Percentiles rank a stretch among this genome's conserved stretches.
Conservation (phyloP, 345 rosid species). For the Triadica sebifera region DNA sequence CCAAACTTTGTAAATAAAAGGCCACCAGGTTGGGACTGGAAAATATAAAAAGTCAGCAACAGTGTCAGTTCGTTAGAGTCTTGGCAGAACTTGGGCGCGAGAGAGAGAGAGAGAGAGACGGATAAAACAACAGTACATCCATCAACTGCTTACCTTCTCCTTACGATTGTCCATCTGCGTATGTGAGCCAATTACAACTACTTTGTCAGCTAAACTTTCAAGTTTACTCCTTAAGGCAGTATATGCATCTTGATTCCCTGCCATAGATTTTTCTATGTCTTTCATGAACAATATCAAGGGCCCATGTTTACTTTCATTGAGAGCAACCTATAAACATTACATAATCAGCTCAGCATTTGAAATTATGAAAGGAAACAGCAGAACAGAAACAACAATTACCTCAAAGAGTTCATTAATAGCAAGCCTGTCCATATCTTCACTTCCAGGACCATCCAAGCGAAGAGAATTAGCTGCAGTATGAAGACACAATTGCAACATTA, state of each 20-base stretch:
- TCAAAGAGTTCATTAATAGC: constrained; percentile 84
- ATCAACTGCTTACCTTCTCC: constrained; percentile 64
- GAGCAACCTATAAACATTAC: constrained; percentile 54
- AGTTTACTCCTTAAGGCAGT: constrained; percentile 66
- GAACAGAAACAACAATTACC: constrained; percentile 40
- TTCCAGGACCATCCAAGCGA: constrained; percentile 67
- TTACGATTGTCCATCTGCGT: constrained; percentile 86
- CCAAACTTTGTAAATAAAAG: constrained; percentile 93
- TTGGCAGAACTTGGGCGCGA: background rate
- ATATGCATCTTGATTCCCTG: constrained; percentile 67
- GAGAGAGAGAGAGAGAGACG: background rate
- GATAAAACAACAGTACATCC: background rate
- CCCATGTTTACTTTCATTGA: constrained; percentile 59
- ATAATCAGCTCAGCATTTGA: constrained; percentile 12
- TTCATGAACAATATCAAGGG: constrained; percentile 82
- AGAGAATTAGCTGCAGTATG: constrained; percentile 66
- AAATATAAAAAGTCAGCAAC: constrained; percentile 2
- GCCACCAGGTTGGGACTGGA: constrained; percentile 92
- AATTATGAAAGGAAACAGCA: background rate
- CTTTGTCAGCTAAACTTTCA: constrained; percentile 69
- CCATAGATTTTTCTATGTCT: constrained; percentile 85
- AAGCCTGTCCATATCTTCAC: constrained; percentile 79
- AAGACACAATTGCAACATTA: constrained; percentile 11
- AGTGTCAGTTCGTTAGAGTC: background rate
- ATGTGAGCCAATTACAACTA: constrained; percentile 89